Percentiles rank a stretch among this genome's conserved stretches.
These are phyloP conservation scores for Fusarium duplospermum DNA, from an alignment of 2,329 filamentous ascomycete species.

Conservation along the genomic window DNA sequence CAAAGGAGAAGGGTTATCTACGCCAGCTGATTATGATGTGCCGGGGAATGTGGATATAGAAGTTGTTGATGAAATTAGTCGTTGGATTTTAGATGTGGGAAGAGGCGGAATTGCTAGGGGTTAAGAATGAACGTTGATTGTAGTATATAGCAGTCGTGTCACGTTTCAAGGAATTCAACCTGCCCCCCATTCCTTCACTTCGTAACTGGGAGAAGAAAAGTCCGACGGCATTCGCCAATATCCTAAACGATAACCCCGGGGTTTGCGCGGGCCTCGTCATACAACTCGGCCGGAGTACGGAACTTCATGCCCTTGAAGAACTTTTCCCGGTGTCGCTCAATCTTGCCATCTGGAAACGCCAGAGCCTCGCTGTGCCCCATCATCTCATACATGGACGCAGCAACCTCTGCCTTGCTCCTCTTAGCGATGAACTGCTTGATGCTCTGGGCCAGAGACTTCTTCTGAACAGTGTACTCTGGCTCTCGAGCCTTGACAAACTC, in stretches of 20 bases:
- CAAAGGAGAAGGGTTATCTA: not conserved
- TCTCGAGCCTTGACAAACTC: not conserved
- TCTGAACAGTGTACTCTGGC: not conserved
- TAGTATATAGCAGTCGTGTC: not conserved
- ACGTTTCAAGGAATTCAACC: not conserved
- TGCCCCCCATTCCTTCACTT: not conserved
- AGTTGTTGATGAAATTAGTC: not conserved
- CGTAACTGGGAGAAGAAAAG: no score
- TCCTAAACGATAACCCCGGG: not conserved
- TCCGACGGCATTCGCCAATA: no score
- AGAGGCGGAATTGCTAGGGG: not conserved
- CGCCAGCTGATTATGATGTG: conserved; percentile 4
- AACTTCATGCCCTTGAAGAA: not conserved
- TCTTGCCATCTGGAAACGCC: not conserved
- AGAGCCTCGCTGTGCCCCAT: not conserved
- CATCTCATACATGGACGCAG: not conserved
- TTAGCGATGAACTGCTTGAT: not conserved
- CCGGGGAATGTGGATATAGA: not conserved
- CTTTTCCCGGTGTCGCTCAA: not conserved
- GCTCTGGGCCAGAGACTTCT: not conserved
- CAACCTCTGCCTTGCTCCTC: not conserved
- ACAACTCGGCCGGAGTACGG: not conserved
- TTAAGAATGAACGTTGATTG: not conserved
- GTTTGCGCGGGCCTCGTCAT: not conserved
- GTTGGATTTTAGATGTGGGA: not conserved